These are phyloP conservation scores for Daldinia decipiens DNA, from an alignment of 495 filamentous ascomycete genomes.

Conservation along the genomic window DNA sequence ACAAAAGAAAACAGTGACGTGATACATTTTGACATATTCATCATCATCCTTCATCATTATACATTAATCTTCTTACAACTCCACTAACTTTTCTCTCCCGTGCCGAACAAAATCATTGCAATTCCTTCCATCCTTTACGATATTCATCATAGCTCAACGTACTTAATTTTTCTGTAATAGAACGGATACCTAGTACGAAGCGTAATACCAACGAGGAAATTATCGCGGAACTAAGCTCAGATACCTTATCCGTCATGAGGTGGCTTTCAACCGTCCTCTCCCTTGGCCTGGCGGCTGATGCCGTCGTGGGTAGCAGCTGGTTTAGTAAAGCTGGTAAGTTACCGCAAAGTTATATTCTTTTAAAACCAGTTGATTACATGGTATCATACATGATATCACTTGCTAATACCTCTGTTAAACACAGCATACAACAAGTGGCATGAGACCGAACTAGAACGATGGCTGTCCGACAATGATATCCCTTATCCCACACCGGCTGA, in stretches of 20 bases:
- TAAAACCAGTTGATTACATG: neutral
- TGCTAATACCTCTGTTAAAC: neutral
- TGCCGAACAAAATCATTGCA: conserved; percentile 27
- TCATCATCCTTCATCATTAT: conserved; percentile 39
- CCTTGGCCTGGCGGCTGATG: conserved; percentile 74
- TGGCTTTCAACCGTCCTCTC: conserved; percentile 74
- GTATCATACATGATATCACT: neutral
- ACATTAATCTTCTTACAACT: conserved; percentile 21
- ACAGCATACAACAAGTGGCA: conserved; percentile 99
- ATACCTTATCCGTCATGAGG: conserved; percentile 68
- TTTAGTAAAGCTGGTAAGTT: conserved; percentile 82
- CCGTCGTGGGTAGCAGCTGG: conserved; percentile 76
- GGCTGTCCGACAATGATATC: conserved; percentile 93
- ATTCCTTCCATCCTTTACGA: conserved; percentile 19
- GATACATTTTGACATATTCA: conserved; percentile 32
- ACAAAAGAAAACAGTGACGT: conserved; percentile 43
- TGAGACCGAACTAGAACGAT: conserved; percentile 95
- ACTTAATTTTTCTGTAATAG: neutral
- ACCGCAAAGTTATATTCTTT: neutral
- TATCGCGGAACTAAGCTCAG: neutral
- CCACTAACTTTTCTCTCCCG: conserved; percentile 15
- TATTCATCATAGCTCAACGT: conserved; percentile 5
- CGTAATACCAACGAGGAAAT: conserved; percentile 1
- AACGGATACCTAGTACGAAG: neutral
- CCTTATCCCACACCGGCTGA: conserved; percentile 87